Evolutionary conservation across 768 basidiomycete genomes (phyloP).

Genomic region (Hypsizygus marmoreus): DNA sequence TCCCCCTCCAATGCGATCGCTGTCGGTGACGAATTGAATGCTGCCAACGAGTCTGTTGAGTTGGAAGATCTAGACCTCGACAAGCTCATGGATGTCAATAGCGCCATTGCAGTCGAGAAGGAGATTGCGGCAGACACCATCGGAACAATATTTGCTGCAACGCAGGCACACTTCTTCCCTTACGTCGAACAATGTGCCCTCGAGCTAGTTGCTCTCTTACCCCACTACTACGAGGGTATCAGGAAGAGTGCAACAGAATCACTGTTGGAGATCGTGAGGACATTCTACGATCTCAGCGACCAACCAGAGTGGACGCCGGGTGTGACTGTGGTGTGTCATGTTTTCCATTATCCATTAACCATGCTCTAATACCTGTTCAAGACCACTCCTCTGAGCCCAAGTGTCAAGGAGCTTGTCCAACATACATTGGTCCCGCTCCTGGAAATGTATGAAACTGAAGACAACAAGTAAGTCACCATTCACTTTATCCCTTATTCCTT

Average conservation of each 20-base stretch:
- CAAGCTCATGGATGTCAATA: conserved; percentile 90
- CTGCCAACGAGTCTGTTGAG: conserved; percentile 61
- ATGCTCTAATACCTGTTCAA: conserved; percentile 13
- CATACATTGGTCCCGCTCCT: conserved; percentile 75
- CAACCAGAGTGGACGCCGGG: conserved; percentile 85
- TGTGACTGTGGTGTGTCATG: conserved; percentile 59
- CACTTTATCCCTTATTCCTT: conserved; percentile 3
- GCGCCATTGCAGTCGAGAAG: conserved; percentile 97
- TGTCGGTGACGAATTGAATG: conserved; percentile 55
- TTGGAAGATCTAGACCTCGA: conserved; percentile 82
- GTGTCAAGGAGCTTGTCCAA: conserved; percentile 78
- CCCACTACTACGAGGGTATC: conserved; percentile 98
- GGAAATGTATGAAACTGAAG: conserved; percentile 91
- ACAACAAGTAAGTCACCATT: conserved; percentile 82
- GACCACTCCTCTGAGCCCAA: conserved; percentile 55
- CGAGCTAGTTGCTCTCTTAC: conserved; percentile 75
- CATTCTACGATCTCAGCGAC: conserved; percentile 87
- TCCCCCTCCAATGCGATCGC: conserved; percentile 72
- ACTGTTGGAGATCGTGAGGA: conserved; percentile 84
- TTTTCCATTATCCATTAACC: no score
- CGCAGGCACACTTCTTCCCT: conserved; percentile 83
- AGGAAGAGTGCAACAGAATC: conserved; percentile 90
- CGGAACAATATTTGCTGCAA: conserved; percentile 85
- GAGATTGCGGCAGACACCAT: conserved; percentile 98
- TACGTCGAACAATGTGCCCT: conserved; percentile 83